These are phyloP conservation scores for Aureobasidium sp. DNA, from an alignment of 2,329 filamentous ascomycete species.

Conservation along the genomic window DNA sequence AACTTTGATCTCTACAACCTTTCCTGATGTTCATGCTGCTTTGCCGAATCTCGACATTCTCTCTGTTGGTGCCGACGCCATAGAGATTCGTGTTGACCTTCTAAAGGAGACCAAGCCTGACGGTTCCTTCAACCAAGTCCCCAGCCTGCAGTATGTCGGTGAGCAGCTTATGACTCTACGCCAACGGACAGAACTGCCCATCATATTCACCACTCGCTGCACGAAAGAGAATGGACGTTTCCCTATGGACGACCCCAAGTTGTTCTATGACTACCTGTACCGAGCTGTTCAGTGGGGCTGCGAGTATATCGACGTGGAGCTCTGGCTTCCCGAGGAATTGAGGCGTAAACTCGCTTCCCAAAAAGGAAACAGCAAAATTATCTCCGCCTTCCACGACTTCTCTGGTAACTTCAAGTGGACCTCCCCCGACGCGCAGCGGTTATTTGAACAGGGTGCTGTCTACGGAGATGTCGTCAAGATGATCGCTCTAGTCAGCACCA, in stretches of 20 bases:
- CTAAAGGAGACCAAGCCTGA: conserved; percentile 61
- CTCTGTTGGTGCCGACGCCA: conserved; percentile 76
- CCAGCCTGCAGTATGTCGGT: conserved; percentile 75
- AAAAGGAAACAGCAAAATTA: conserved; percentile 72
- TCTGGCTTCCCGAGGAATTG: conserved; percentile 76
- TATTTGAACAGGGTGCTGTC: conserved; percentile 63
- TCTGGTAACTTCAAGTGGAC: conserved; percentile 79
- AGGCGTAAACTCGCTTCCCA: conserved; percentile 57
- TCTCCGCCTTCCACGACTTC: conserved; percentile 89
- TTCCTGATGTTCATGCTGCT: conserved; percentile 74
- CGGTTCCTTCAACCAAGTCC: conserved; percentile 55
- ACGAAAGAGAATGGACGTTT: conserved; percentile 76
- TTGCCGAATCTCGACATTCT: conserved; percentile 79
- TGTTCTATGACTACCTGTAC: conserved; percentile 74
- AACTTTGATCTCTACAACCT: conserved; percentile 81
- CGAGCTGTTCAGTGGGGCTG: conserved; percentile 82
- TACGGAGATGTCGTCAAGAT: conserved; percentile 87
- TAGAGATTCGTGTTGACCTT: conserved; percentile 77
- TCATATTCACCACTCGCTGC: conserved; percentile 81
- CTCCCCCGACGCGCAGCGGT: conserved; percentile 58
- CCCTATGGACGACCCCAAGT: conserved; percentile 66
- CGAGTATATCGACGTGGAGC: conserved; percentile 82
- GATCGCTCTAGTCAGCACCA: conserved; percentile 73
- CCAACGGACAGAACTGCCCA: conserved; percentile 78
- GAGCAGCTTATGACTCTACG: conserved; percentile 78